Base-by-base conservation (phyloP, 192 early-diverging fungal genomes). In the Allomyces macrogynus region DNA sequence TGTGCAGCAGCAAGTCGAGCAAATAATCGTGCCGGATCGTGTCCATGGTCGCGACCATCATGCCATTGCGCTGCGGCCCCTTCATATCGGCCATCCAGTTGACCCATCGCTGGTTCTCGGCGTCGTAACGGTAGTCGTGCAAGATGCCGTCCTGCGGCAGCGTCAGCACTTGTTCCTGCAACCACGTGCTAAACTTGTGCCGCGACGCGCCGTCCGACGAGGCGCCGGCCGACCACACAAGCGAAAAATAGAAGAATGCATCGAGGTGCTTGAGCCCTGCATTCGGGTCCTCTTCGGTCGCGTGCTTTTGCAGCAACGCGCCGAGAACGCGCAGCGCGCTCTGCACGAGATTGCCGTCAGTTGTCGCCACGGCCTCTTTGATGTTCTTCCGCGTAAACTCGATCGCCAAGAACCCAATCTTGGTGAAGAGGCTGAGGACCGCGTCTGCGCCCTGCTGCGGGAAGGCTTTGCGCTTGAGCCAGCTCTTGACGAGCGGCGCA, bases 11-110 rank as follows among this genome's bases (percentile, higher is more conserved):
- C 10, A 92, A 91, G 71, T 90, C 89, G 24, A 99, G 74, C 11
- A 97, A 83, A 64, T 89, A 89, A 76, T 99, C 97, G 70, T 97
- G 95, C 14, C 95, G 86, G 32, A 99, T 79, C 62, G 97, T 99
- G 68, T 99, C 97, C 0, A 95, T 80, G 9, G 97, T 99, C 22
- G 97, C 94, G 63, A 99, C 90, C 57, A 99, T 90, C 49, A 97
- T 83, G 73, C 94, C 91, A 74, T 97, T 92, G 61, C 98, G 91
- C 68, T 99, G 94, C 64, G 98, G 76, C 4, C 75, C 77, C 22
- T 95, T 95, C 16, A 98, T 95, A 67, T 83, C 84, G 49, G 77
- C 63, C 63, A 86, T 78, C 93, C 95, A 98, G 61, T 88, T 74
- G 18, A 84, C 75, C 94, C 93, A 99, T 60, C 89, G 87, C 22